Percentiles rank a stretch among this genome's conserved stretches.
phyloP scores from a whole-genome alignment of 305 asterid genomes.

The Fraxinus paxiana region DNA sequence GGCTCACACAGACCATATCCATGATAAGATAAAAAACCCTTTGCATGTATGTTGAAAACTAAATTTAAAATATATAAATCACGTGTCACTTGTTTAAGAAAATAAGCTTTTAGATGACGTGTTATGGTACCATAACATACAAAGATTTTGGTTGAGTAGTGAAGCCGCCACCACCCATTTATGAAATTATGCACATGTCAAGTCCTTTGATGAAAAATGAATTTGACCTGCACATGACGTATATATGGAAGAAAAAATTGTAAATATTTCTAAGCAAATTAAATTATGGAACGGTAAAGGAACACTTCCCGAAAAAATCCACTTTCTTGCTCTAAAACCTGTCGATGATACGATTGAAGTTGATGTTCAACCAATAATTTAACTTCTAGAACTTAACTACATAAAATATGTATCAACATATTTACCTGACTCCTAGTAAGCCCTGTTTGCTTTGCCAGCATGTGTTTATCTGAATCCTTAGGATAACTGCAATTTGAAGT shows the following conservation, averaged over 20 bases:
- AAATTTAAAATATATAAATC: too few species aligned
- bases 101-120: background rate
- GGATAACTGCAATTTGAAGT: constrained; percentile 50
- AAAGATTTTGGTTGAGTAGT: background rate
- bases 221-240: background rate
- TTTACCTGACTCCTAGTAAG: constrained; percentile 74
- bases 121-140: background rate
- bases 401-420: background rate
- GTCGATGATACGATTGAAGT: background rate
- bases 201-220: background rate
- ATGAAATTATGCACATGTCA: background rate
- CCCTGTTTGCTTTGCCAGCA: constrained; percentile 74
- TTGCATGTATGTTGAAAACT: background rate
- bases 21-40: background rate
- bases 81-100: background rate
- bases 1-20: background rate
- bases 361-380: background rate
- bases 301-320: background rate
- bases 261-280: background rate
- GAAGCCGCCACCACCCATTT: background rate
- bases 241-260: background rate
- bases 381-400: background rate
- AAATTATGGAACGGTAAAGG: background rate
- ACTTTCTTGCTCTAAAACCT: background rate
- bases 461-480: constrained; percentile 65